phyloP scores from a whole-genome alignment of 2,329 filamentous ascomycete species.

The Leptographium wingfieldii region DNA sequence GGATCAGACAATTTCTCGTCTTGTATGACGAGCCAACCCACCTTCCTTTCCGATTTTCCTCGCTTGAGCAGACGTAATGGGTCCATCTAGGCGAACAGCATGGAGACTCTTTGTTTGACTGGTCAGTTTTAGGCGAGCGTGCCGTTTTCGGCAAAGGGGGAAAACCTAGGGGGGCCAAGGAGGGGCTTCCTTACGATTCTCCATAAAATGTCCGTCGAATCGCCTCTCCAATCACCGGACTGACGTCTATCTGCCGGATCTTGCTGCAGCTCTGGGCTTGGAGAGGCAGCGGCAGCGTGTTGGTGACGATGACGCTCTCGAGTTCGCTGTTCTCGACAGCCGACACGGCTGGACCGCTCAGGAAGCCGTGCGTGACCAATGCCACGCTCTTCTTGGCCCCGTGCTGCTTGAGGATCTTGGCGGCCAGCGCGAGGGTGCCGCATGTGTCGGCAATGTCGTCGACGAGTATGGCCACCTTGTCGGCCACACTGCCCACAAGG shows the following conservation, averaged over 20 bases:
- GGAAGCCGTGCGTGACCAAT: constrained; percentile 88
- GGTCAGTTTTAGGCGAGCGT: not conserved
- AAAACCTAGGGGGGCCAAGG: not conserved
- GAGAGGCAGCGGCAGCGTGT: constrained; percentile 56
- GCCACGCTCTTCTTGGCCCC: constrained; percentile 79
- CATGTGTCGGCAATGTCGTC: constrained; percentile 98
- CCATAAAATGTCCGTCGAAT: not conserved
- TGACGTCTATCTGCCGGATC: not conserved
- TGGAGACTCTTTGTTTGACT: not conserved
- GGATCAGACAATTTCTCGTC: too few species aligned
- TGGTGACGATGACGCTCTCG: constrained; percentile 72
- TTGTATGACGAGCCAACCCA: too few species aligned
- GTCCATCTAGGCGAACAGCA: not conserved
- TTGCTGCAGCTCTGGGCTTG: not conserved
- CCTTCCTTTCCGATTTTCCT: too few species aligned
- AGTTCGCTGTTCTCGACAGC: constrained; percentile 67
- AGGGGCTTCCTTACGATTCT: not conserved
- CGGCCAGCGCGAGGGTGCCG: constrained; percentile 55
- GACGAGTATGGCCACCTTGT: constrained; percentile 86
- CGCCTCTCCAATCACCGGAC: not conserved
- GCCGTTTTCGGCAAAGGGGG: not conserved
- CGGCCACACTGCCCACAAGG: constrained; percentile 82
- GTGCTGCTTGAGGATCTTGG: constrained; percentile 73
- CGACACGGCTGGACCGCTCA: constrained; percentile 77
- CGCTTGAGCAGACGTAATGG: not conserved